These are phyloP conservation scores for Aspergillus melleus DNA, from an alignment of 2,329 filamentous ascomycete genomes.

Conservation along the genomic window DNA sequence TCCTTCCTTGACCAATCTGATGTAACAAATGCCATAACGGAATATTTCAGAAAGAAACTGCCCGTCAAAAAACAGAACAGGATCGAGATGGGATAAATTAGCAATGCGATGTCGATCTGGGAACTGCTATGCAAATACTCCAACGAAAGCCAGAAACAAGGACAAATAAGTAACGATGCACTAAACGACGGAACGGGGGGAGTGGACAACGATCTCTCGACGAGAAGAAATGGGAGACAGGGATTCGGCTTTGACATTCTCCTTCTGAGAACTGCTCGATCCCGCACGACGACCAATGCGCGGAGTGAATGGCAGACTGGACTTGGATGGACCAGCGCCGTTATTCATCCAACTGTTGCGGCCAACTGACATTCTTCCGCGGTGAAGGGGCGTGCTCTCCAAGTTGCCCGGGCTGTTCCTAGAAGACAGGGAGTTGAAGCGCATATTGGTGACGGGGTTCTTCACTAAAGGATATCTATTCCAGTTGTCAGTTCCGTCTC, in stretches of 20 bases:
- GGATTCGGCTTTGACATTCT: constrained; percentile 38
- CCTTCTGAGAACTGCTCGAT: constrained; percentile 44
- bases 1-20: neutral
- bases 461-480: constrained; percentile 41
- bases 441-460: constrained; percentile 36
- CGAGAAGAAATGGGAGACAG: constrained; percentile 40
- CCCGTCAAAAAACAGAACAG: constrained; percentile 4
- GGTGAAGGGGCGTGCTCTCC: constrained; percentile 41
- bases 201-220: constrained; percentile 38
- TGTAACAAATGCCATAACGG: neutral
- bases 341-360: constrained; percentile 33
- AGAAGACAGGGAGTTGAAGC: constrained; percentile 40
- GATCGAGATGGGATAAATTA: constrained; percentile 2
- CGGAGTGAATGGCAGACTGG: constrained; percentile 32
- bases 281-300: constrained; percentile 32
- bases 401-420: constrained; percentile 37
- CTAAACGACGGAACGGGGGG: constrained; percentile 31
- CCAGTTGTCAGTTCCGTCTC: constrained; percentile 27
- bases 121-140: neutral
- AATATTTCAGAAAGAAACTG: neutral
- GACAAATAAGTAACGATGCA: neutral
- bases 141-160: neutral
- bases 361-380: constrained; percentile 28
- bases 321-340: constrained; percentile 37
- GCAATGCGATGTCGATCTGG: neutral